Percentiles rank a stretch among this genome's conserved stretches.
Conservation (phyloP, 257 asterid genomes). For the Solanum microdontum region DNA sequence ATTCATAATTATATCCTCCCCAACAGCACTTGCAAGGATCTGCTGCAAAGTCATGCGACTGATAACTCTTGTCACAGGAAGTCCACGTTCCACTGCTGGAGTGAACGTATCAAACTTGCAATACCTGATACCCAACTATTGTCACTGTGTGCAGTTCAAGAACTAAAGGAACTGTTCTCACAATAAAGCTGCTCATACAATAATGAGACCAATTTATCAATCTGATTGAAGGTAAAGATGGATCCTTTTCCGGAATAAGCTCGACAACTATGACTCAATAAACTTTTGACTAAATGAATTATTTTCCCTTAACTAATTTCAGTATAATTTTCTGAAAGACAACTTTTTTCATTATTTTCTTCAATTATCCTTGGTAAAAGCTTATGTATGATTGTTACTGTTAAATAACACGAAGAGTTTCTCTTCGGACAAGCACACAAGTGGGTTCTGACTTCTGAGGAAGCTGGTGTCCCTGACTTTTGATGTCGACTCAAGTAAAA, state of each 20-base stretch:
- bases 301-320: background rate
- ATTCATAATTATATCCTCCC: slow-evolving; percentile 61
- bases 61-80: slow-evolving; percentile 86
- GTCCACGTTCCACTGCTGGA: slow-evolving; percentile 87
- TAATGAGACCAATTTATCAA: background rate
- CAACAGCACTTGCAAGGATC: slow-evolving; percentile 81
- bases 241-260: background rate
- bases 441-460: background rate
- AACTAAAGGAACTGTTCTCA: background rate
- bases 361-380: background rate
- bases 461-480: background rate
- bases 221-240: background rate
- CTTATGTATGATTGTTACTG: background rate
- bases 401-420: background rate
- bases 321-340: background rate
- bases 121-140: slow-evolving; percentile 55
- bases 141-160: slow-evolving; percentile 15
- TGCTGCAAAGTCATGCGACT: slow-evolving; percentile 90
- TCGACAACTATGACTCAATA: background rate
- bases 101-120: slow-evolving; percentile 94
- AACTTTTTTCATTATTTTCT: background rate
- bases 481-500: background rate
- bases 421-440: background rate
- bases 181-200: background rate
- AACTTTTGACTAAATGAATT: background rate